phyloP scores from a whole-genome alignment of 768 basidiomycete genomes.

The Panaeolus papilionaceus region DNA sequence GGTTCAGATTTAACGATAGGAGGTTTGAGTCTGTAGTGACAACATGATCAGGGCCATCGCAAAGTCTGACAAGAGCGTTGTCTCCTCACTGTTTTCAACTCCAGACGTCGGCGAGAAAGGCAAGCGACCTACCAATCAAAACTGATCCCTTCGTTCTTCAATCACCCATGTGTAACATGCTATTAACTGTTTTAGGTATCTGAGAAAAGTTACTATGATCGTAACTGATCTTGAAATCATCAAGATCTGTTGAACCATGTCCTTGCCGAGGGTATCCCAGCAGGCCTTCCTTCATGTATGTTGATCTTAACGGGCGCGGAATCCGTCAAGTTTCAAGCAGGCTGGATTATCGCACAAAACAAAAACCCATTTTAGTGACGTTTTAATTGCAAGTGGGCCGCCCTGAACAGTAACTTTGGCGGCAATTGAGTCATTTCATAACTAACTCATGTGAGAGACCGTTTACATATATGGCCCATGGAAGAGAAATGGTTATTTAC shows the following conservation, averaged over 20 bases:
- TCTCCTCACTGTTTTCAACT: constrained; percentile 5
- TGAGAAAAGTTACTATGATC: background rate
- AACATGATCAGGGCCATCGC: background rate
- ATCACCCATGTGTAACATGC: background rate
- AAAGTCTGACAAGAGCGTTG: background rate
- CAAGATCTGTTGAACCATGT: background rate
- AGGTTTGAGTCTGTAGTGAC: background rate
- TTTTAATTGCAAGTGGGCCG: background rate
- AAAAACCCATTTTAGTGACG: background rate
- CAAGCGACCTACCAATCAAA: background rate
- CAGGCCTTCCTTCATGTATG: background rate
- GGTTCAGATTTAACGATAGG: no score
- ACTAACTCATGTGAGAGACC: background rate
- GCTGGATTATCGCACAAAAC: constrained; percentile 6
- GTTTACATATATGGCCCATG: background rate
- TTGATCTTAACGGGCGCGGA: constrained; percentile 4
- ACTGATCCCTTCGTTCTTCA: background rate
- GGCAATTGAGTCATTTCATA: background rate
- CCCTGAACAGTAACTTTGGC: background rate
- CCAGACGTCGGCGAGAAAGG: background rate
- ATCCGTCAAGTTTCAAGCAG: constrained; percentile 4
- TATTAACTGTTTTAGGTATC: background rate
- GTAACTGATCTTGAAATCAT: background rate
- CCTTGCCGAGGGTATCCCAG: no score
- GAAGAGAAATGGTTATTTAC: background rate